Evolutionary conservation across 176 grass and related monocot species (phyloP).

Genomic region (Rhipidocladum racemiflorum): DNA sequence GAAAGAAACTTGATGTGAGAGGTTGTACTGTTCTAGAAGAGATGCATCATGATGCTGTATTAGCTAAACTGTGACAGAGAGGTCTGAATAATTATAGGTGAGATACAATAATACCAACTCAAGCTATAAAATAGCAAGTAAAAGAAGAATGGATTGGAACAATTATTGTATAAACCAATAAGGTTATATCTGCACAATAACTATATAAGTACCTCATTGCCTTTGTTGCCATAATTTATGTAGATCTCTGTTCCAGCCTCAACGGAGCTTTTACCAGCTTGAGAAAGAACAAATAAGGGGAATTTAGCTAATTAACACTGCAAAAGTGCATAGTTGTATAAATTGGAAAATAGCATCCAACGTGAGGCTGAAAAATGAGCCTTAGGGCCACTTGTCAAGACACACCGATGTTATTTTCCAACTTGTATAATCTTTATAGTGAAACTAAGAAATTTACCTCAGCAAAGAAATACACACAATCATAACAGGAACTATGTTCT

Average conservation of each 20-base stretch:
- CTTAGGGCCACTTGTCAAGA: not conserved
- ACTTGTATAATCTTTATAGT: not conserved
- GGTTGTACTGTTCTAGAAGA: not conserved
- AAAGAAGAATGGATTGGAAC: not conserved
- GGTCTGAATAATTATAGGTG: not conserved
- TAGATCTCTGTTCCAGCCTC: slow-evolving; percentile 68
- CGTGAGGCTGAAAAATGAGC: not conserved
- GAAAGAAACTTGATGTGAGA: slow-evolving; percentile 10
- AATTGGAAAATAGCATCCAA: not conserved
- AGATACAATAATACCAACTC: not conserved
- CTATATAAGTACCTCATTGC: slow-evolving; percentile 74
- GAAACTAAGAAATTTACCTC: not conserved
- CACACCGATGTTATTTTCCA: not conserved
- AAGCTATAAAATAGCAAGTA: not conserved
- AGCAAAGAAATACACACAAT: slow-evolving; percentile 16
- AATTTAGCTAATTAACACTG: not conserved
- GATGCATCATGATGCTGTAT: not conserved
- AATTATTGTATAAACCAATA: not conserved
- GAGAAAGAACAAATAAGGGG: slow-evolving; percentile 5
- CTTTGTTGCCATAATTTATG: slow-evolving; percentile 97
- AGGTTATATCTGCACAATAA: not conserved
- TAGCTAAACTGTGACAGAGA: not conserved
- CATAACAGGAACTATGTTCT: slow-evolving; percentile 5
- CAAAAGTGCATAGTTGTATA: not conserved
- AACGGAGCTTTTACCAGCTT: slow-evolving; percentile 58